A percentile compares a stretch with the other conserved stretches of the same genome.
phyloP scores from a whole-genome alignment of 1,284 basidiomycete species.

The Melampsora larici-populina region DNA sequence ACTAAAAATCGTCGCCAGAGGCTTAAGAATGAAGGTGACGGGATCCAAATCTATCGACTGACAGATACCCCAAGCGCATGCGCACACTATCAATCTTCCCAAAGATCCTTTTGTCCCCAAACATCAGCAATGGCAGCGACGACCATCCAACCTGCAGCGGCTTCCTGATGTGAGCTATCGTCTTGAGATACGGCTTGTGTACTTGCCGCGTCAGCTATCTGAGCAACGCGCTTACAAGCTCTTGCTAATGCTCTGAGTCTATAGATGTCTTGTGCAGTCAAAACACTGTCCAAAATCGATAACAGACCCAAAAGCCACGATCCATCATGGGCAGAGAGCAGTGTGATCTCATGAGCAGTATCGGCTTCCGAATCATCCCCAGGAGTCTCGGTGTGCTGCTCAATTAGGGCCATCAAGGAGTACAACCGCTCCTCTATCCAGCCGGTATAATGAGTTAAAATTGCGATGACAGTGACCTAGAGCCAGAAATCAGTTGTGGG shows the following conservation, averaged over 20 bases:
- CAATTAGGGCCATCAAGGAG: neutral
- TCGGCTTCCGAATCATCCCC: neutral
- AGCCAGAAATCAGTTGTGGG: neutral
- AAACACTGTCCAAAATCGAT: slow-evolving; percentile 4
- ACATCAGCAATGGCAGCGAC: slow-evolving; percentile 22
- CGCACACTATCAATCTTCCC: slow-evolving; percentile 11
- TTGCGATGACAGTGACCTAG: slow-evolving; percentile 17
- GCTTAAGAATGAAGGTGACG: no score
- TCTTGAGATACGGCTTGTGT: neutral
- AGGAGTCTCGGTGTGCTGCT: neutral
- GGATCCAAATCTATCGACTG: no score
- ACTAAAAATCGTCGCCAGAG: no score
- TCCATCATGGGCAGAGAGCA: slow-evolving; percentile 19
- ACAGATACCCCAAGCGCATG: no score
- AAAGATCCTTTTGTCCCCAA: slow-evolving; percentile 38
- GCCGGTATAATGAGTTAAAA: slow-evolving; percentile 15
- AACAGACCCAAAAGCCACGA: slow-evolving; percentile 26
- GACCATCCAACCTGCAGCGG: slow-evolving; percentile 21
- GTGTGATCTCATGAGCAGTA: slow-evolving; percentile 6
- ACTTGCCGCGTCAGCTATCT: neutral
- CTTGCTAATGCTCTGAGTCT: slow-evolving; percentile 25
- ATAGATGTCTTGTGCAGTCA: slow-evolving; percentile 25
- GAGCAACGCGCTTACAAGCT: slow-evolving; percentile 24
- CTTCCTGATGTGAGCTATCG: neutral
- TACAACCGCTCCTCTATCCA: slow-evolving; percentile 30